A percentile compares a stretch with the other conserved stretches of the same genome.
Evolutionary conservation across 306 rosid species (phyloP).

Genomic region (Cucurbita argyrosperma): DNA sequence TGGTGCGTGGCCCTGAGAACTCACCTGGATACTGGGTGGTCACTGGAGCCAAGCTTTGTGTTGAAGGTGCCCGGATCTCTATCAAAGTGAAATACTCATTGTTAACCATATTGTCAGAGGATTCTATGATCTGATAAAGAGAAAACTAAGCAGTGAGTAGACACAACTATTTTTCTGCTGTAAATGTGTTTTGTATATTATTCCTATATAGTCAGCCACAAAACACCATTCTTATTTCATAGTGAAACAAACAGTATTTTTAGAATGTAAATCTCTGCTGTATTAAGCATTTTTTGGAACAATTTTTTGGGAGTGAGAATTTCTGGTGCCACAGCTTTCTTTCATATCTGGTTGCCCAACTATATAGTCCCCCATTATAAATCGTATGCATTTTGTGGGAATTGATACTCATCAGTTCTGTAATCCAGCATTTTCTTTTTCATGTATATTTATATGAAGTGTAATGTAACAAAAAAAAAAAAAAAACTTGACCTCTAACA

Average conservation of each 20-base stretch:
- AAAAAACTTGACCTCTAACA: not conserved
- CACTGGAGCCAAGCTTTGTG: conserved; percentile 70
- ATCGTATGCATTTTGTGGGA: not conserved
- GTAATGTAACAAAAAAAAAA: not conserved
- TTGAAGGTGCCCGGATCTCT: conserved; percentile 51
- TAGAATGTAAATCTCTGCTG: not conserved
- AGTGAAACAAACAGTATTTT: not conserved
- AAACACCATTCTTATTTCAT: not conserved
- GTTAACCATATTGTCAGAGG: conserved; percentile 59
- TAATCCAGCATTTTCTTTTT: not conserved
- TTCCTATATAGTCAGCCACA: not conserved
- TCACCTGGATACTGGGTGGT: conserved; percentile 91
- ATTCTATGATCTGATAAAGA: conserved; percentile 17
- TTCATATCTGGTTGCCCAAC: too few species aligned
- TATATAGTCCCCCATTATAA: not conserved
- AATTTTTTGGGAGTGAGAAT: not conserved
- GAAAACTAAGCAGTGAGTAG: not conserved
- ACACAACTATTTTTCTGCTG: not conserved
- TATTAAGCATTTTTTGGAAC: not conserved
- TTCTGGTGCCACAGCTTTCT: not conserved
- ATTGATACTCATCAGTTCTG: not conserved
- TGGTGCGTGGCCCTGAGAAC: conserved; percentile 69
- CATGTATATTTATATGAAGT: not conserved
- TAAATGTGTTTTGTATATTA: conserved; percentile 3
- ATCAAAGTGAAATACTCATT: conserved; percentile 68